Percentiles rank a stretch among this genome's conserved stretches.
These are phyloP conservation scores for Globisporangium spinosum DNA, from an alignment of 352 stramenopile species.

Conservation along the genomic window DNA sequence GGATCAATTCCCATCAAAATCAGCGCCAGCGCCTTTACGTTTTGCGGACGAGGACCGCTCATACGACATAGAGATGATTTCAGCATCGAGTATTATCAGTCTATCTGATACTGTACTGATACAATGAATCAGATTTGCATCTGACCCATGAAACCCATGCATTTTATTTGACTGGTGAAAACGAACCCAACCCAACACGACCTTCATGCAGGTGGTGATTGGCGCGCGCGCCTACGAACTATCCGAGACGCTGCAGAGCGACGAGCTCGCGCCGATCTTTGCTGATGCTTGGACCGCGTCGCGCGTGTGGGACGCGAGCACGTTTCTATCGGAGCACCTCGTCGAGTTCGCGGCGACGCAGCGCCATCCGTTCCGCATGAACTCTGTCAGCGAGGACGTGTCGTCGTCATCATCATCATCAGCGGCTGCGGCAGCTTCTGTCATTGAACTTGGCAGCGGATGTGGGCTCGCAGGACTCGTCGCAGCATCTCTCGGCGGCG, in stretches of 20 bases:
- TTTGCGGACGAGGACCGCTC: not conserved
- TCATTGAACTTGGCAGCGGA: constrained; percentile 79
- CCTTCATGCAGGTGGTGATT: constrained; percentile 38
- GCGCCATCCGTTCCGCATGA: constrained; percentile 16
- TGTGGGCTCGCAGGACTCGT: constrained; percentile 75
- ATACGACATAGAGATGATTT: not conserved
- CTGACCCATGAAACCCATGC: not conserved
- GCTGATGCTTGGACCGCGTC: constrained; percentile 79
- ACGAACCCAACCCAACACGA: not conserved
- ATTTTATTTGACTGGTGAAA: not conserved
- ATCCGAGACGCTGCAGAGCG: constrained; percentile 72
- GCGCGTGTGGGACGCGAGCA: constrained; percentile 66
- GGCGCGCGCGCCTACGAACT: constrained; percentile 48
- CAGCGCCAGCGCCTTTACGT: not conserved
- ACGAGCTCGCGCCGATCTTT: constrained; percentile 78
- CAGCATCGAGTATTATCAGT: not conserved
- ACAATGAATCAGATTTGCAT: not conserved
- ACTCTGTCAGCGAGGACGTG: not conserved
- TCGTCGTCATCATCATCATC: not conserved
- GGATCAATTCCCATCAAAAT: not conserved
- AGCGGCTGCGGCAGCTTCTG: constrained; percentile 15
- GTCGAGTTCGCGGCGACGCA: constrained; percentile 29
- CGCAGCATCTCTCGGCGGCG: constrained; percentile 49
- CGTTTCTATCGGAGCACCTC: constrained; percentile 64
- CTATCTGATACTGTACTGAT: not conserved